Conservation (phyloP, 257 asterid genomes). For the Primulina eburnea region DNA sequence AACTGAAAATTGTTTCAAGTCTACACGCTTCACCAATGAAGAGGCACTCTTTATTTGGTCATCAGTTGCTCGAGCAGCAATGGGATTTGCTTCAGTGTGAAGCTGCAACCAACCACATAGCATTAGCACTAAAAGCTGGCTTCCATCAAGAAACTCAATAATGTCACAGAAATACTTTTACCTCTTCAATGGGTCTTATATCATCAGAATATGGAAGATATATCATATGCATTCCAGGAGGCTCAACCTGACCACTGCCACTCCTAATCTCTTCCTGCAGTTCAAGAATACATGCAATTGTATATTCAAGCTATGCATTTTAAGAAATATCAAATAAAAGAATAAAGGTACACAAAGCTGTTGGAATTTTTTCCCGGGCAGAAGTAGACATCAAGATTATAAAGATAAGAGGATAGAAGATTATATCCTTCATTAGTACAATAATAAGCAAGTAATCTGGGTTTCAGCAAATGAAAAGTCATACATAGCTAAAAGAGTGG, state of each 20-base stretch:
- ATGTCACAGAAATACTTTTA: constrained; percentile 24
- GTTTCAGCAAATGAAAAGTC: constrained; percentile 16
- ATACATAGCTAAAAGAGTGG: background rate
- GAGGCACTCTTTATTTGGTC: constrained; percentile 79
- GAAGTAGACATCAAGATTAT: background rate
- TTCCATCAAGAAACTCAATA: constrained; percentile 19
- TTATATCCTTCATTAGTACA: background rate
- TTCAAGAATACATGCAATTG: constrained; percentile 23
- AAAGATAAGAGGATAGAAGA: background rate
- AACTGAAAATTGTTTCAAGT: constrained; percentile 83
- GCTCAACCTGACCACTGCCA: constrained; percentile 86
- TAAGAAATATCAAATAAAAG: background rate
- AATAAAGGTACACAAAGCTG: constrained; percentile 1
- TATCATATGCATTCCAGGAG: constrained; percentile 98
- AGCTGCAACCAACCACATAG: constrained; percentile 45
- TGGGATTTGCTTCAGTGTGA: constrained; percentile 41
- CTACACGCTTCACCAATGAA: constrained; percentile 66
- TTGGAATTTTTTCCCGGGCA: background rate
- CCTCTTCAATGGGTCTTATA: constrained; percentile 90
- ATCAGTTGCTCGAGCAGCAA: constrained; percentile 63
- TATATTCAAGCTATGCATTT: constrained; percentile 19
- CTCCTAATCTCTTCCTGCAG: constrained; percentile 77
- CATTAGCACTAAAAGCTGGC: constrained; percentile 12
- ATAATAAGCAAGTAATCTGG: background rate
- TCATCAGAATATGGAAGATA: constrained; percentile 95